Evolutionary conservation across 1,139 yeast genomes (phyloP), one percentile per base, ranked within the genome.

Genomic region (Nakaseomyces nivariensis): DNA sequence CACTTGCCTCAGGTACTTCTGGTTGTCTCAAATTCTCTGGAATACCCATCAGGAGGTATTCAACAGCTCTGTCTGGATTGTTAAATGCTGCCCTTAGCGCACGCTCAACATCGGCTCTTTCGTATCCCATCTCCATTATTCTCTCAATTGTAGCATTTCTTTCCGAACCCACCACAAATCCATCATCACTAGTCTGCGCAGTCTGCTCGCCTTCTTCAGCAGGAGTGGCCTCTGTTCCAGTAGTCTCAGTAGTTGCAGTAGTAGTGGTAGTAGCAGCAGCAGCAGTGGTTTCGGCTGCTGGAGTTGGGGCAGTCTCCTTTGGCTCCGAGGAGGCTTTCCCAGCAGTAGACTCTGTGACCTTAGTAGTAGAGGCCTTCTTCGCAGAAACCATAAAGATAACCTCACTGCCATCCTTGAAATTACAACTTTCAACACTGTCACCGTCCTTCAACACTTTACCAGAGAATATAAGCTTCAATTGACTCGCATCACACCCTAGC

Each of bases 21-120:
- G 43, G 62, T 52, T 47, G 63, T 61, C 72, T 75, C 56, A 75
- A 70, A 48, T 76, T 68, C 58, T 85, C 92, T 37, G 97, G 97
- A 49, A 92, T 81, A 4, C 97, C 97, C 43, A 90, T 87, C 59
- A 92, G 72, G 52, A 92, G 75, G 67, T 92, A 90, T 66, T 94
- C 98, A 5, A 90, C 97, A 0, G 99, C 99, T 62, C 98, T 82
- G 64, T 92, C 97, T 27, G 99, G 98, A 69, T 92, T 90, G 70
- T 92, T 92, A 71, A 82, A 92, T 0, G 98, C 97, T 17, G 97
- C 96, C 62, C 95, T 80, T 66, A 92, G 74, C 0, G 99, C 98
- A 42, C 81, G 78, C 69, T 88, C 95, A 31, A 88, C 97, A 65
- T 87, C 87, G 5, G 80, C 76, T 60, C 96, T 81, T 48, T 85